phyloP scores from a whole-genome alignment of 495 filamentous ascomycete genomes.

The Xylaria acuta region DNA sequence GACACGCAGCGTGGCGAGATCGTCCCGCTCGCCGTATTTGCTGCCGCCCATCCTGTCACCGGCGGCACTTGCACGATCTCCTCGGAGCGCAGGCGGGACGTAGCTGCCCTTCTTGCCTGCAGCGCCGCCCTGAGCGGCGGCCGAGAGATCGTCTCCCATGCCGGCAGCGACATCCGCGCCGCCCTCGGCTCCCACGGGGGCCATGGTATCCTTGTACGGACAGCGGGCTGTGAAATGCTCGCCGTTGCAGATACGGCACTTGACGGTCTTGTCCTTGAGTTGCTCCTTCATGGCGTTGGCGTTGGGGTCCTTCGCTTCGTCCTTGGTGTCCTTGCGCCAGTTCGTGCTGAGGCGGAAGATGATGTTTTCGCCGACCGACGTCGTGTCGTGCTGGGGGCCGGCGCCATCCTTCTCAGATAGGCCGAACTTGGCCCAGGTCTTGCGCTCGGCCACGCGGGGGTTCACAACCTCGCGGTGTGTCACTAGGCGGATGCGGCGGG shows the following conservation, averaged over 20 bases:
- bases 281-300: conserved; percentile 83
- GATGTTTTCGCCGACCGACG: conserved; percentile 95
- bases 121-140: conserved; percentile 43
- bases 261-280: conserved; percentile 98
- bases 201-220: conserved; percentile 71
- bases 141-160: conserved; percentile 56
- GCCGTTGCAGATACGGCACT: conserved; percentile 97
- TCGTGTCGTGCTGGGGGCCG: conserved; percentile 79
- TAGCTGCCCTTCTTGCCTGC: conserved; percentile 79
- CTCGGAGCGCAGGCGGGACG: conserved; percentile 89
- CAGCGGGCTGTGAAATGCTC: conserved; percentile 98
- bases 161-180: conserved; percentile 61
- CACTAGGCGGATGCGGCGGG: conserved; percentile 89
- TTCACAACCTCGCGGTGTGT: conserved; percentile 90
- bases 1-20: conserved; percentile 92
- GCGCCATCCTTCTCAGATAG: conserved; percentile 69
- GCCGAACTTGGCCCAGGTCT: conserved; percentile 92
- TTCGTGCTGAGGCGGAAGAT: conserved; percentile 87
- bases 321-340: conserved; percentile 87
- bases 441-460: conserved; percentile 92
- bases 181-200: conserved; percentile 59
- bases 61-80: conserved; percentile 61
- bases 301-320: conserved; percentile 77
- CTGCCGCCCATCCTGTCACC: conserved; percentile 88
- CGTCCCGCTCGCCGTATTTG: conserved; percentile 91